Conservation (phyloP, 2,329 filamentous ascomycete genomes). For the Ophiognomonia clavigignenti-juglandacearum region DNA sequence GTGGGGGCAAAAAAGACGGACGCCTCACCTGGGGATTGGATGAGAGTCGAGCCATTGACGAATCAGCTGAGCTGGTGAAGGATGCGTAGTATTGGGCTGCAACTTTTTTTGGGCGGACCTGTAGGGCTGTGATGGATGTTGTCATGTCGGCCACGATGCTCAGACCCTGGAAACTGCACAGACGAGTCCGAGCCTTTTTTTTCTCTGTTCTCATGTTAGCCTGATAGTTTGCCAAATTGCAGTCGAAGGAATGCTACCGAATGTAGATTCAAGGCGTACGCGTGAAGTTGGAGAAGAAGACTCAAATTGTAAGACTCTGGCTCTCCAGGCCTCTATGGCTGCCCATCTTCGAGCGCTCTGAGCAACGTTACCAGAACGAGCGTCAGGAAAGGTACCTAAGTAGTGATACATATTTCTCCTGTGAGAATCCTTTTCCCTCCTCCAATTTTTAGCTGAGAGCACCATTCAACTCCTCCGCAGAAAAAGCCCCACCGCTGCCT, state of each 20-base stretch:
- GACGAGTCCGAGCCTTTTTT: no score
- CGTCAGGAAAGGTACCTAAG: slow-evolving; percentile 19
- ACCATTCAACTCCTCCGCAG: background rate
- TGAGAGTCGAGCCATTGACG: background rate
- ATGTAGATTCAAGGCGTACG: no score
- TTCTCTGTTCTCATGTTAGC: no score
- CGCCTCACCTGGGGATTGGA: no score
- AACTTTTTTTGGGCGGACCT: background rate
- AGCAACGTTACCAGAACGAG: slow-evolving; percentile 15
- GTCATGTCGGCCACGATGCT: no score
- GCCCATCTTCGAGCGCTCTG: background rate
- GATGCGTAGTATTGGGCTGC: no score
- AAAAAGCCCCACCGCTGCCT: slow-evolving; percentile 4
- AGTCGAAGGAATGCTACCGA: no score
- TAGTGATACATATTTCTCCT: slow-evolving; percentile 17
- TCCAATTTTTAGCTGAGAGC: background rate
- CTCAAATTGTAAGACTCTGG: slow-evolving; percentile 2
- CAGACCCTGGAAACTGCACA: no score
- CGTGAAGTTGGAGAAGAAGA: slow-evolving; percentile 6
- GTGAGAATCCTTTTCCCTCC: no score
- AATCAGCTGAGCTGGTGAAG: background rate
- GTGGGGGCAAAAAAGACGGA: background rate
- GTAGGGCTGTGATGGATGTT: no score
- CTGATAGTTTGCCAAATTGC: no score
- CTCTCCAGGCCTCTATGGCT: background rate